A percentile compares a stretch with the other conserved stretches of the same genome.
Conservation (phyloP, 2,329 filamentous ascomycete species). For the Didymella arachidicola region DNA sequence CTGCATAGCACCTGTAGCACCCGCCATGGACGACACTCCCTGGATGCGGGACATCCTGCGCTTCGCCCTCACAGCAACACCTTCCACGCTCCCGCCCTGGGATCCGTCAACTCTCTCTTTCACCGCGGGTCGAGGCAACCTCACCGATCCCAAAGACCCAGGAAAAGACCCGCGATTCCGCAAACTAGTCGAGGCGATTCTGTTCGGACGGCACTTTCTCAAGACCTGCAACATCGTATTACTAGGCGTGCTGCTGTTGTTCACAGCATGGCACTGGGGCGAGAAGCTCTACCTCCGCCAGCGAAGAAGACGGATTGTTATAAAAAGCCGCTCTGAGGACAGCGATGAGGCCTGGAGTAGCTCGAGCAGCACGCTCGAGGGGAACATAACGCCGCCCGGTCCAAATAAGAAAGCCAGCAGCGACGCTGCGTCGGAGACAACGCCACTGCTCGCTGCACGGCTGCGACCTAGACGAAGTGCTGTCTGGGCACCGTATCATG, state of each 20-base stretch:
- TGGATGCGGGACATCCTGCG: conserved; percentile 37
- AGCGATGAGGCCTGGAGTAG: conserved; percentile 43
- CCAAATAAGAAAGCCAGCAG: conserved; percentile 19
- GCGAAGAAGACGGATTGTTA: conserved; percentile 18
- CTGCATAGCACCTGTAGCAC: not conserved
- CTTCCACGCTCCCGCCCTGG: conserved; percentile 33
- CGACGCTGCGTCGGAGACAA: conserved; percentile 40
- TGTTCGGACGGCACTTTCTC: conserved; percentile 50
- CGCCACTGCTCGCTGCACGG: conserved; percentile 41
- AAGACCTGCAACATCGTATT: conserved; percentile 53
- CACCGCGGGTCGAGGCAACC: conserved; percentile 21
- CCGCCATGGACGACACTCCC: conserved; percentile 23
- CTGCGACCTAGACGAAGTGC: conserved; percentile 8
- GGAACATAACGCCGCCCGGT: conserved; percentile 43
- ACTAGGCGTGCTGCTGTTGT: conserved; percentile 47
- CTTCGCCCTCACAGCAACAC: conserved; percentile 36
- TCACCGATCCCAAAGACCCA: conserved; percentile 42
- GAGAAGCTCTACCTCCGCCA: conserved; percentile 33
- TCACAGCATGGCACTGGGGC: conserved; percentile 50
- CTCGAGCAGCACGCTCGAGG: conserved; percentile 52
- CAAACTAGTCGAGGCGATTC: conserved; percentile 48
- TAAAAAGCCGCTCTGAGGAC: not conserved
- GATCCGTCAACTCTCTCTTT: conserved; percentile 11
- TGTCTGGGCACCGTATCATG: conserved; percentile 32
- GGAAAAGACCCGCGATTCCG: conserved; percentile 48